A percentile compares a stretch with the other conserved stretches of the same genome.
Evolutionary conservation across 2,329 filamentous ascomycete genomes (phyloP).

Genomic region (Alternaria arbusti): DNA sequence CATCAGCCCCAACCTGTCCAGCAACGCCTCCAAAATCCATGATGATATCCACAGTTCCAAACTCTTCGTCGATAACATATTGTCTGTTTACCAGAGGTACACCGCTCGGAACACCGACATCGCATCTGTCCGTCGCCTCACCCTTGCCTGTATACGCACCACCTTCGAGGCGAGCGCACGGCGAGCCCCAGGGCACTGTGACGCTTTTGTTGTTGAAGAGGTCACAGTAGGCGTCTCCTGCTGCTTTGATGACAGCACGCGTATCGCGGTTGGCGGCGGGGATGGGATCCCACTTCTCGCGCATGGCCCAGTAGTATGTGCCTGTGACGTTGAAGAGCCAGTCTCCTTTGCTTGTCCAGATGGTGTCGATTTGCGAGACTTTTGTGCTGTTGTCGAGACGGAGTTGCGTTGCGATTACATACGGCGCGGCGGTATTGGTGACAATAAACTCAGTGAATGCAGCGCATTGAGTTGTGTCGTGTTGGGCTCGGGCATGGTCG

Average conservation of each 20-base stretch:
- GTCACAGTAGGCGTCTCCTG: constrained; percentile 38
- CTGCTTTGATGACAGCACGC: constrained; percentile 32
- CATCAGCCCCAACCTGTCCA: constrained; percentile 16
- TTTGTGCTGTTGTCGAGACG: constrained; percentile 32
- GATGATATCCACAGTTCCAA: constrained; percentile 39
- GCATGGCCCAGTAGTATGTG: constrained; percentile 33
- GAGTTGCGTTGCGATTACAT: constrained; percentile 38
- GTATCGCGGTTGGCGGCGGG: constrained; percentile 23
- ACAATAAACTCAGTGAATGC: constrained; percentile 39
- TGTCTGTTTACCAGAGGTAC: constrained; percentile 35
- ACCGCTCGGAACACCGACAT: constrained; percentile 38
- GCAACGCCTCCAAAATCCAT: constrained; percentile 36
- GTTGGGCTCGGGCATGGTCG: constrained; percentile 32
- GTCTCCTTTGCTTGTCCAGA: constrained; percentile 37
- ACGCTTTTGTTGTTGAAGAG: constrained; percentile 34
- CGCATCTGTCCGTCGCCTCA: constrained; percentile 27
- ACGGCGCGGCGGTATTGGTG: constrained; percentile 29
- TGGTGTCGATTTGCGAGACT: constrained; percentile 31
- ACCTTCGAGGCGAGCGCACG: constrained; percentile 39
- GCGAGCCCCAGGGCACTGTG: constrained; percentile 35
- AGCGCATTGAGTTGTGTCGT: constrained; percentile 36
- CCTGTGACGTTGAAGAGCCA: constrained; percentile 43
- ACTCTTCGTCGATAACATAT: constrained; percentile 41
- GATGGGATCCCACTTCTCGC: constrained; percentile 34
- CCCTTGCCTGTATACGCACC: constrained; percentile 38